Percentiles rank a stretch among this genome's conserved stretches.
These are phyloP conservation scores for Nepenthes mirabilis DNA, from an alignment of 148 eudicot genomes.

Conservation along the genomic window DNA sequence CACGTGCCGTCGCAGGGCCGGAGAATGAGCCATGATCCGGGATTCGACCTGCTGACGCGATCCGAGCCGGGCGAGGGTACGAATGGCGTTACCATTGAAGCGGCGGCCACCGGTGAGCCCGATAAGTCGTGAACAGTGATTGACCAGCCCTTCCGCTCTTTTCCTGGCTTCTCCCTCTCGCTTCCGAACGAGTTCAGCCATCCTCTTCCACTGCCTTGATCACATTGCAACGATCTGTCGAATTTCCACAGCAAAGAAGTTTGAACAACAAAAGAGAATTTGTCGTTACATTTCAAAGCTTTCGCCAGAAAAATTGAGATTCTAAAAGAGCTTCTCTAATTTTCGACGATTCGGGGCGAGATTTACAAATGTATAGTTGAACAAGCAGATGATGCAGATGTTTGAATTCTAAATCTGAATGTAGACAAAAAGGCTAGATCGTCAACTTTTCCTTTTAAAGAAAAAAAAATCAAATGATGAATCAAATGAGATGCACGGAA, in stretches of 20 bases:
- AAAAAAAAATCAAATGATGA: too few relatives aligned
- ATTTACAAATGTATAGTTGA: too few relatives aligned
- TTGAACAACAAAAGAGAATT: too few relatives aligned
- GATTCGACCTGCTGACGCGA: slow-evolving; percentile 73
- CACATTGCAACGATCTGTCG: slow-evolving; percentile 47
- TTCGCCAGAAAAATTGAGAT: too few relatives aligned
- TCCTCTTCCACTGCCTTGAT: slow-evolving; percentile 31
- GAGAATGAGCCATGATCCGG: slow-evolving; percentile 78
- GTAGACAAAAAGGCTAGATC: too few relatives aligned
- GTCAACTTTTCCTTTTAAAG: too few relatives aligned
- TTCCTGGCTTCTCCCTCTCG: slow-evolving; percentile 47
- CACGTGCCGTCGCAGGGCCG: slow-evolving; percentile 65
- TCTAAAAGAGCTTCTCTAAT: too few relatives aligned
- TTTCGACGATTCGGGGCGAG: neutral
- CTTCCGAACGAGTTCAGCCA: slow-evolving; percentile 70
- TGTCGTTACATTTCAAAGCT: neutral
- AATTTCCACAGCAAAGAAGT: neutral
- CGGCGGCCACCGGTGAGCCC: slow-evolving; percentile 82
- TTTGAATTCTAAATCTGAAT: neutral
- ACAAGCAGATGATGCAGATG: neutral
- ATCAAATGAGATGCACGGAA: too few relatives aligned
- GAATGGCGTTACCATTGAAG: slow-evolving; percentile 89
- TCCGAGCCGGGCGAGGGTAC: slow-evolving; percentile 76
- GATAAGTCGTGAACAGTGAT: slow-evolving; percentile 77
- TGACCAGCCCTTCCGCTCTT: slow-evolving; percentile 95